Base-by-base conservation (phyloP, 2,329 filamentous ascomycete species). In the Neofusicoccum sp. region DNA sequence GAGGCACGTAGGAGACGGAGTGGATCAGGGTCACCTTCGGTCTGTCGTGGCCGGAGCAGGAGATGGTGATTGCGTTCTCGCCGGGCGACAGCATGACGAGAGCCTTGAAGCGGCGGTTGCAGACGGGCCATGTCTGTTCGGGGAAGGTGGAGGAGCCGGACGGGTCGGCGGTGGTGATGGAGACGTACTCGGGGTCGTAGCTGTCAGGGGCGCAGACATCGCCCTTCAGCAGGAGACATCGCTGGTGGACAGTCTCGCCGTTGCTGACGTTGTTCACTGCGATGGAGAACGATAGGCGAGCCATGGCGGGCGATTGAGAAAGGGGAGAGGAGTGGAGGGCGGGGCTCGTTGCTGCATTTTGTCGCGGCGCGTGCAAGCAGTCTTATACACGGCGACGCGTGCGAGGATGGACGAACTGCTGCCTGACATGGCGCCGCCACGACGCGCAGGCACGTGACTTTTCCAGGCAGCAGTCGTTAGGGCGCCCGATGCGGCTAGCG, bases 71-170 rank as follows among this genome's bases (percentile, higher is more conserved):
- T 57, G n/a, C n/a, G 31, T 71, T 73, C 4, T 58, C 34, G 11
- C 70, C 70, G 2, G 67, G 65, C 2, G 67, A 67, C 0, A 73
- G 68, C 61, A 73, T 66, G 33, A 72, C 65, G 5, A 73, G 61
- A 9, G 71, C 70, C 54, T 71, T 72, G 67, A 71, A 72, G 30
- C 62, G 31, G n/a, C 69, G 68, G n/a, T 63, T 69, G 34, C 67
- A 70, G 31, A 71, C 62, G 0, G 70, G 72, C 67, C 79, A 78
- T 6, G 64, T 65, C 49, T 69, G 67, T 16, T 66, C 65, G 9
- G 66, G 63, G 48, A 72, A 71, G 1, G 63, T 62, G 34, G 73
- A 68, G 20, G 60, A 51, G 20, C 62, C 58, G 61, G 62, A 6
- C 58, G 64, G n/a, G 66, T 69, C 6, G 51, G 64, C 56, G 66